Evolutionary conservation across 2,329 filamentous ascomycete species (phyloP).

Genomic region (Diaporthe citrichinensis): DNA sequence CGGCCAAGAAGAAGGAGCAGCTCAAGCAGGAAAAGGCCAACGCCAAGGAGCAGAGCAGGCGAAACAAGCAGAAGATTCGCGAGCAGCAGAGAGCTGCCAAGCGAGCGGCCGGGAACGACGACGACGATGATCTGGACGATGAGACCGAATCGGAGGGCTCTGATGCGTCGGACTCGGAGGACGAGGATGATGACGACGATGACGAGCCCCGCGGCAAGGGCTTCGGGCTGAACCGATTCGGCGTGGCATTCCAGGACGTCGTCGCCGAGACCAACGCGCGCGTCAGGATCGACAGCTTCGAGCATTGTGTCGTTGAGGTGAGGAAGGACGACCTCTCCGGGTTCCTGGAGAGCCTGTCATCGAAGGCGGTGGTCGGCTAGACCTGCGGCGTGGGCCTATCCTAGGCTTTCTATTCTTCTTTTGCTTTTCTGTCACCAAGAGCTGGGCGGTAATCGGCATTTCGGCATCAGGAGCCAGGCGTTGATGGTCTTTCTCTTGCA

Average conservation of each 20-base stretch:
- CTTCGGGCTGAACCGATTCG: slow-evolving; percentile 89
- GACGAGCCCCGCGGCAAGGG: slow-evolving; percentile 70
- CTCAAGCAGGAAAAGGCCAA: slow-evolving; percentile 75
- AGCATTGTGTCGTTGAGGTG: slow-evolving; percentile 98
- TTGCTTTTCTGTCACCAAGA: slow-evolving; percentile 23
- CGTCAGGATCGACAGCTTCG: slow-evolving; percentile 95
- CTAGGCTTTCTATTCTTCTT: not conserved
- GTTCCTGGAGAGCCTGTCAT: slow-evolving; percentile 92
- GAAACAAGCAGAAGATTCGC: slow-evolving; percentile 69
- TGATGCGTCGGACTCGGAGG: slow-evolving; percentile 57
- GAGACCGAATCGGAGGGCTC: slow-evolving; percentile 60
- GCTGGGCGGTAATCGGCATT: slow-evolving; percentile 18
- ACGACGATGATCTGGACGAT: slow-evolving; percentile 64
- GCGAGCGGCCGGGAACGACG: slow-evolving; percentile 60
- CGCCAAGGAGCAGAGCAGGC: slow-evolving; percentile 70
- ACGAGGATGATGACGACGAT: slow-evolving; percentile 62
- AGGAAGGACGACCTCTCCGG: slow-evolving; percentile 92
- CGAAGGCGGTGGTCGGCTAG: slow-evolving; percentile 85
- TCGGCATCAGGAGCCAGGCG: slow-evolving; percentile 39
- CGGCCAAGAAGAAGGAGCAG: slow-evolving; percentile 72
- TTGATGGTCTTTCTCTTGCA: slow-evolving; percentile 30
- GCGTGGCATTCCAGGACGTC: slow-evolving; percentile 95
- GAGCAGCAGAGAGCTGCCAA: slow-evolving; percentile 74
- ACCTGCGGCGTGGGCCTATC: not conserved
- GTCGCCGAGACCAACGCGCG: slow-evolving; percentile 90